These are phyloP conservation scores for Mucor plumbeus DNA, from an alignment of 371 early-diverging fungal species.

Conservation along the genomic window DNA sequence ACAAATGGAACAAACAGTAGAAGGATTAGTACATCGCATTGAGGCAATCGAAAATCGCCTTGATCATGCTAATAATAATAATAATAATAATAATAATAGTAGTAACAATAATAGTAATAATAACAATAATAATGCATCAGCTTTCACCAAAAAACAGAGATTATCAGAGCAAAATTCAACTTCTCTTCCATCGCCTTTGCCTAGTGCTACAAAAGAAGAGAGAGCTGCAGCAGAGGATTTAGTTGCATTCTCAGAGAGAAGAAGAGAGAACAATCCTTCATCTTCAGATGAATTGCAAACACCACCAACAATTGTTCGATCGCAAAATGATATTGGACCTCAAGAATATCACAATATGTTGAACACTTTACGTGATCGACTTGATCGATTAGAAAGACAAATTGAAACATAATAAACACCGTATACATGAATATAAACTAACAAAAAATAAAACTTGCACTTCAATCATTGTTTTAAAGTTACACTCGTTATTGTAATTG, in stretches of 20 bases:
- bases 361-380: conserved; percentile 30
- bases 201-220: conserved; percentile 29
- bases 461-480: too few relatives aligned
- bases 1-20: conserved; percentile 26
- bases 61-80: not conserved
- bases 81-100: not conserved
- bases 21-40: conserved; percentile 16
- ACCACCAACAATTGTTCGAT: conserved; percentile 40
- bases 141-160: not conserved
- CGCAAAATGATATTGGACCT: conserved; percentile 40
- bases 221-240: conserved; percentile 29
- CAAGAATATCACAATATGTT: conserved; percentile 38
- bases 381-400: conserved; percentile 36
- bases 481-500: too few relatives aligned
- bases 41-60: conserved; percentile 13
- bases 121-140: not conserved
- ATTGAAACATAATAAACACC: conserved; percentile 18
- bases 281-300: conserved; percentile 24
- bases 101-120: not conserved
- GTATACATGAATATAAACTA: too few relatives aligned
- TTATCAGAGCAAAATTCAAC: conserved; percentile 1
- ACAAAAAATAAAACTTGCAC: too few relatives aligned
- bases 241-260: conserved; percentile 25
- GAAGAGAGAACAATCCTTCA: conserved; percentile 12
- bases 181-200: conserved; percentile 24